Evolutionary conservation across 257 asterid species (phyloP), one percentile per base, ranked within the genome.

Genomic region (Jaltomata sinuosa): DNA sequence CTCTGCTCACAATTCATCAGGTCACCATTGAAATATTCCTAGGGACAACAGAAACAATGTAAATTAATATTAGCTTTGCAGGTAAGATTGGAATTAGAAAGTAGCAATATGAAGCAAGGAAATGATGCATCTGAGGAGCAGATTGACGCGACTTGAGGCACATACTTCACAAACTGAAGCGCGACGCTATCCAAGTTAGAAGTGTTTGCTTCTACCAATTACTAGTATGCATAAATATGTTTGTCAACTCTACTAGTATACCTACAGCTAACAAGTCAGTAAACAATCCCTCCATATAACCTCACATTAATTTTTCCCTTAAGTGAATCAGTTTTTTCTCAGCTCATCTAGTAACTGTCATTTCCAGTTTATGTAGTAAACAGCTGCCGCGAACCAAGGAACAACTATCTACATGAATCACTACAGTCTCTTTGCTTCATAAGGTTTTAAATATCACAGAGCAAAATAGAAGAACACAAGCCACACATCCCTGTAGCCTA

Each of bases 11-110:
- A 96, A 68, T 90, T 88, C 87, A 69, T 74, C 84, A 96, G 86
- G 88, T 96, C 99, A 72, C 97, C 99, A 84, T 87, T 84, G 85
- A 90, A 96, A 91, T 91, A 96, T 84, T 90, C 94, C 99, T 96
- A 89, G 78, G 81, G 86, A 85, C 64, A 87, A 86, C 62, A 87
- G 71, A 67, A 77, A 21, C 55, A 57, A 67, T 47, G 84, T 18
- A 25, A 62, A 50, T 55, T 52, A 72, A 76, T 45, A 38, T 50
- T 55, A 79, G 59, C 50, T 79, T 83, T 74, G 50, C 61, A 64
- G 69, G 59, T 50, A 29, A 19, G 31, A 47, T 25, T 19, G n/a
- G 38, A 25, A 74, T 1, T 25, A 3, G 25, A 74, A 74, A 74
- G 61, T 11, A 27, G 54, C 16, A 27, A 47, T 29, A 15, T 47